Conservation (phyloP, 345 rosid genomes). For the Excoecaria cochinchinensis region DNA sequence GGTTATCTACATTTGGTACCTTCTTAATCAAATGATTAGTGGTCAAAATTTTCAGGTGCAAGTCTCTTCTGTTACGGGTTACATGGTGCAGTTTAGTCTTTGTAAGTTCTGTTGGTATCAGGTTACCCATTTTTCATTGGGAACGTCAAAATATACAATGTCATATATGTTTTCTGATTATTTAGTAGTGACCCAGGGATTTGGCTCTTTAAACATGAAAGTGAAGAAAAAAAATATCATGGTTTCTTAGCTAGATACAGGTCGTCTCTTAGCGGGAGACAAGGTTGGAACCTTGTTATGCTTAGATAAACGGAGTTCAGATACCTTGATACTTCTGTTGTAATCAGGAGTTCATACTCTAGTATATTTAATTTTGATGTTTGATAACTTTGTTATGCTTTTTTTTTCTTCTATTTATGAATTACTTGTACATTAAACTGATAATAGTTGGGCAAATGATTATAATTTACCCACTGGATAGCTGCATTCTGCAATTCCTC, state of each 20-base stretch:
- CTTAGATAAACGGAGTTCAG: neutral
- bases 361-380: neutral
- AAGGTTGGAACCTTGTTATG: neutral
- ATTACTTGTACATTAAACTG: neutral
- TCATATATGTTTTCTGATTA: neutral
- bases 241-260: neutral
- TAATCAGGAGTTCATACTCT: neutral
- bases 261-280: neutral
- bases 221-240: neutral
- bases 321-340: neutral
- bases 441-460: neutral
- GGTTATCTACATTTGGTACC: neutral
- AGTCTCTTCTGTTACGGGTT: neutral
- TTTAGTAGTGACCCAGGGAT: neutral
- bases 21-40: neutral
- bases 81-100: neutral
- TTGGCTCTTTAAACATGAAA: neutral
- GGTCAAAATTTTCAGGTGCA: neutral
- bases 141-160: neutral
- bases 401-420: neutral
- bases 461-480: neutral
- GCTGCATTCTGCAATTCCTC: neutral
- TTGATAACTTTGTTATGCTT: neutral
- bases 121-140: neutral
- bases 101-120: no score